Evolutionary conservation across 1,139 yeast species (phyloP).

Genomic region (Neolecta irregularis): DNA sequence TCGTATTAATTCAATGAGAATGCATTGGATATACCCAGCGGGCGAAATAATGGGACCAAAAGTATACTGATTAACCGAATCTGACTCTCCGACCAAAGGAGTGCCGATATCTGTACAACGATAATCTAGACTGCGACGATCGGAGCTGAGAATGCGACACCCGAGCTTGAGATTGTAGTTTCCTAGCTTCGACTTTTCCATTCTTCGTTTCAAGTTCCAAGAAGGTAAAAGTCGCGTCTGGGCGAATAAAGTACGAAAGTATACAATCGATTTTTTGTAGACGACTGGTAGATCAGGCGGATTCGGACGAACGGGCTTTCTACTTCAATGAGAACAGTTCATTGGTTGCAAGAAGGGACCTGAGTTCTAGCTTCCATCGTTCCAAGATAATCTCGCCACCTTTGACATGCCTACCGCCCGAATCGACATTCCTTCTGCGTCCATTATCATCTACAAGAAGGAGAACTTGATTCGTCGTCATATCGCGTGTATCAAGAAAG

Average conservation of each 20-base stretch:
- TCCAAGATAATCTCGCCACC: slow-evolving; percentile 76
- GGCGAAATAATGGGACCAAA: no score
- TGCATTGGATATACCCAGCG: no score
- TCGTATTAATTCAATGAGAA: no score
- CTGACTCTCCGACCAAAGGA: no score
- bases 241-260: slow-evolving; percentile 61
- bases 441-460: slow-evolving; percentile 39
- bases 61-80: no score
- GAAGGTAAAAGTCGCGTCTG: slow-evolving; percentile 57
- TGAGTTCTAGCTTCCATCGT: slow-evolving; percentile 81
- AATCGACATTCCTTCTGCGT: slow-evolving; percentile 35
- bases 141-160: slow-evolving; percentile 45
- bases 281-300: slow-evolving; percentile 39
- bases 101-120: no score
- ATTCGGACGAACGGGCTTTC: slow-evolving; percentile 27
- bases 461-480: slow-evolving; percentile 47
- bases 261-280: slow-evolving; percentile 58
- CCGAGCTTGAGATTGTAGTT: slow-evolving; percentile 33
- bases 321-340: no score
- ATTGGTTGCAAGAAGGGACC: no score
- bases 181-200: slow-evolving; percentile 27
- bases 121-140: no score
- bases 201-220: slow-evolving; percentile 36
- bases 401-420: slow-evolving; percentile 27
- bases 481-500: slow-evolving; percentile 50